Evolutionary conservation across 2,329 filamentous ascomycete species (phyloP).

Genomic region (Talaromyces sp.): DNA sequence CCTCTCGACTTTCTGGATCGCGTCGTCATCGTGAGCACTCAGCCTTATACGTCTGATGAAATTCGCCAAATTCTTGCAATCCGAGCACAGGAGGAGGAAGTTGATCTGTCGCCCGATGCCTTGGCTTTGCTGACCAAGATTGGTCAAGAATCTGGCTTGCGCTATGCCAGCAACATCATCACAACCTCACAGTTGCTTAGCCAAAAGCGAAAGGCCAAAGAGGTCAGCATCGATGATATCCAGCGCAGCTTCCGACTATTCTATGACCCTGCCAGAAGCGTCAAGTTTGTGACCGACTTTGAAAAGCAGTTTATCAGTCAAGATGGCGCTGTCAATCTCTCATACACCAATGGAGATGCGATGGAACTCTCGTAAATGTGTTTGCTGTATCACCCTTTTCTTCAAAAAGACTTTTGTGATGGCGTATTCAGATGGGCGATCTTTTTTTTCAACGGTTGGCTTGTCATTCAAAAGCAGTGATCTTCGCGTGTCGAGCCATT

Average conservation of each 20-base stretch:
- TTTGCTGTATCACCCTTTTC: background rate
- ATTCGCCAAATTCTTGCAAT: slow-evolving; percentile 90
- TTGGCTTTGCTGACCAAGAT: slow-evolving; percentile 93
- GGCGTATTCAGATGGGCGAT: slow-evolving; percentile 11
- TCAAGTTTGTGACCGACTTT: slow-evolving; percentile 82
- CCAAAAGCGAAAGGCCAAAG: slow-evolving; percentile 77
- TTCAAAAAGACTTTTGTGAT: slow-evolving; percentile 2
- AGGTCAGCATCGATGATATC: slow-evolving; percentile 81
- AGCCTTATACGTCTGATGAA: slow-evolving; percentile 74
- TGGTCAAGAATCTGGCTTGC: slow-evolving; percentile 80
- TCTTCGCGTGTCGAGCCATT: background rate
- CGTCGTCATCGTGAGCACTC: slow-evolving; percentile 92
- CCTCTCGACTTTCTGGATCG: slow-evolving; percentile 94
- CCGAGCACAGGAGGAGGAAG: slow-evolving; percentile 90
- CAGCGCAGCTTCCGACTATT: slow-evolving; percentile 91
- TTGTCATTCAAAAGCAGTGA: background rate
- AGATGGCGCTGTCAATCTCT: slow-evolving; percentile 70
- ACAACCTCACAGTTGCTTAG: slow-evolving; percentile 84
- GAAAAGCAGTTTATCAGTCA: slow-evolving; percentile 92
- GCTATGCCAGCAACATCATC: slow-evolving; percentile 97
- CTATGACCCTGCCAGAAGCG: slow-evolving; percentile 81
- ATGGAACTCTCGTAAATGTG: slow-evolving; percentile 54
- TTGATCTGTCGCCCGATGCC: slow-evolving; percentile 84
- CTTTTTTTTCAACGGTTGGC: background rate
- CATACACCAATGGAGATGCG: slow-evolving; percentile 52